Evolutionary conservation across 768 basidiomycete species (phyloP), one percentile per base, ranked within the genome.

Genomic region (Tremella mesenterica): DNA sequence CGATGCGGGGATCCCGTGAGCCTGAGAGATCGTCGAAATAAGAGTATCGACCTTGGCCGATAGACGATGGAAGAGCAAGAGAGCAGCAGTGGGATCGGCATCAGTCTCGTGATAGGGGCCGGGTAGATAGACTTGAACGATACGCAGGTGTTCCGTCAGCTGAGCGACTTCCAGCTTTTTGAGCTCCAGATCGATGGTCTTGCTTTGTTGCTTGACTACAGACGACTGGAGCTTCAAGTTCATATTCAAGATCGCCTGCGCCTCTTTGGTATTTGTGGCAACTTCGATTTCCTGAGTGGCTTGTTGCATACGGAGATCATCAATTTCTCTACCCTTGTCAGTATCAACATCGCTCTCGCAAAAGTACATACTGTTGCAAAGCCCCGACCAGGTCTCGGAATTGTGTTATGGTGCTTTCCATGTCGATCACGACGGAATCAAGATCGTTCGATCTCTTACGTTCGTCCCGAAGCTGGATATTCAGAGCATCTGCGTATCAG

Each of bases 161-260:
- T 96, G 91, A 54, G 78, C 78, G 1, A 88, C 86, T 65, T 96
- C 90, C 50, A 95, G 78, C 58, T 81, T 83, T 71, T 81, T 82
- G 63, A 96, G 75, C 68, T 96, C 95, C 16, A 92, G 79, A 55
- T 97, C 93, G 52, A 97, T 85, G 13, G 80, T 83, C 71, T 83
- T 84, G 4, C 87, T 84, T 63, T 93, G 92, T 59, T 87, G 86
- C 79, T 93, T 95, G 27, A 85, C 79, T 0, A 86, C 90, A 1
- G 89, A 81, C 0, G 87, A 87, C 71, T 97, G 93, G 4, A 99
- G 79, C 71, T 88, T 95, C 72, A 95, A 80, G 72, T 96, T 97
- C 48, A 95, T 77, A 43, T 90, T 89, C 79, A 97, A 84, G 78
- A 96, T 85, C 2, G 87, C 86, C 2, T 92, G 92, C 0, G 88